Evolutionary conservation across 139 green algal genomes (phyloP), one percentile per base, ranked within the genome.

Genomic region (Chlorella sp.): DNA sequence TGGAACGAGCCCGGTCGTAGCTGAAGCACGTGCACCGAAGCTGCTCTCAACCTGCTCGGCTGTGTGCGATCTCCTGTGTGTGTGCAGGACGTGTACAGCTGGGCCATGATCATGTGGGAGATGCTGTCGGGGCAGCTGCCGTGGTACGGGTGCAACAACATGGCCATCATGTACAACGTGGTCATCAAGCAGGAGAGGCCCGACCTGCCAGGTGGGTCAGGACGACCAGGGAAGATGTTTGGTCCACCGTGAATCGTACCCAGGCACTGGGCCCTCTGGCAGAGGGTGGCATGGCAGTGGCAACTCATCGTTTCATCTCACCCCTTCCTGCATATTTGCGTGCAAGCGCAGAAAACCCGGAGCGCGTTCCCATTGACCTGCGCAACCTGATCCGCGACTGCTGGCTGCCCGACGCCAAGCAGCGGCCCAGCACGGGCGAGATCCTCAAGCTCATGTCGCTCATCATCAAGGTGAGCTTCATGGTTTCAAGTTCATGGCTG

Each of bases 21-120:
- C 4, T 2, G 27, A 67, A 22, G 5, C n/a, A 36, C 61, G 35
- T 35, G 27, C 61, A 22, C n/a, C 3, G n/a, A 67, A 22, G 27
- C 61, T 36, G n/a, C 27, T 2, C 24, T 17, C 5, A 26, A 67
- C 27, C 4, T 35, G 2, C 27, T 36, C 27, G n/a, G 2, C 27
- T 24, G 3, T 17, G 17, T 34, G n/a, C 61, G 55, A 5, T 5
- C 14, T 20, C n/a, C n/a, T n/a, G n/a, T n/a, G n/a, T n/a, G n/a
- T n/a, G n/a, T n/a, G n/a, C 65, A 71, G 65, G 71, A 76, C 30
- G 71, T 76, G 35, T 76, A 76, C 60, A 59, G 29, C 49, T 76
- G 71, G 71, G 71, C 71, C 17, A 70, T 82, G 27, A 82, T 82
- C 72, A 82, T 82, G 71, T 77, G 67, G 69, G 77, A 83, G 50